phyloP scores from a whole-genome alignment of 768 basidiomycete genomes.

The Crepidotus variabilis region DNA sequence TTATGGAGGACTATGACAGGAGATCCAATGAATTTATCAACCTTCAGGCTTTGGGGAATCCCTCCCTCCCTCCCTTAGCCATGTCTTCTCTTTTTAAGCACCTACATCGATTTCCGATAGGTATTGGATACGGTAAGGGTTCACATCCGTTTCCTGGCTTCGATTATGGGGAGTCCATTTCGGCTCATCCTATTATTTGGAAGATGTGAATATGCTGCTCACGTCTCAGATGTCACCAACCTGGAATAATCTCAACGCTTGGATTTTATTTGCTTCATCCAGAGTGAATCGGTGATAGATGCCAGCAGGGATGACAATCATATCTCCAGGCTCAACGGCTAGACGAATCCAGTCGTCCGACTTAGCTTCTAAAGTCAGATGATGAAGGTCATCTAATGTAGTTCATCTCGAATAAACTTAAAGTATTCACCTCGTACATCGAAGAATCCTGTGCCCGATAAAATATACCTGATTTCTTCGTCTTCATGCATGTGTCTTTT shows the following conservation, averaged over 20 bases:
- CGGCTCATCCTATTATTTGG: conserved; percentile 68
- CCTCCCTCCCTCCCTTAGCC: background rate
- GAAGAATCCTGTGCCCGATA: conserved; percentile 87
- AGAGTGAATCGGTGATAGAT: conserved; percentile 96
- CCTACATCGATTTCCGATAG: conserved; percentile 44
- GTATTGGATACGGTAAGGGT: conserved; percentile 61
- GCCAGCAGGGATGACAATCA: conserved; percentile 84
- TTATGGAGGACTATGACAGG: too few relatives aligned
- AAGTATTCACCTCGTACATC: conserved; percentile 75
- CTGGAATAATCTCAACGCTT: conserved; percentile 83
- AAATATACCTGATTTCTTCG: conserved; percentile 90
- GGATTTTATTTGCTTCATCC: conserved; percentile 68
- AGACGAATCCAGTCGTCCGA: conserved; percentile 81
- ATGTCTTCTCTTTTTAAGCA: conserved; percentile 18
- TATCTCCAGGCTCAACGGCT: conserved; percentile 71
- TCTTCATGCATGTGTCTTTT: conserved; percentile 90
- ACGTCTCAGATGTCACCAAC: conserved; percentile 25
- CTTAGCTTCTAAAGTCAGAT: conserved; percentile 45
- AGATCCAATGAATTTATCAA: too few relatives aligned
- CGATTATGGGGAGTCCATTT: conserved; percentile 86
- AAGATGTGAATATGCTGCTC: too few relatives aligned
- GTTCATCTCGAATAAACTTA: background rate
- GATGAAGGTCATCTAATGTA: background rate
- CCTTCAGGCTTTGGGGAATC: too few relatives aligned
- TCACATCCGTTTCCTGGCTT: conserved; percentile 54